Conservation (phyloP, 2,329 filamentous ascomycete species). For the Exophiala sp. region DNA sequence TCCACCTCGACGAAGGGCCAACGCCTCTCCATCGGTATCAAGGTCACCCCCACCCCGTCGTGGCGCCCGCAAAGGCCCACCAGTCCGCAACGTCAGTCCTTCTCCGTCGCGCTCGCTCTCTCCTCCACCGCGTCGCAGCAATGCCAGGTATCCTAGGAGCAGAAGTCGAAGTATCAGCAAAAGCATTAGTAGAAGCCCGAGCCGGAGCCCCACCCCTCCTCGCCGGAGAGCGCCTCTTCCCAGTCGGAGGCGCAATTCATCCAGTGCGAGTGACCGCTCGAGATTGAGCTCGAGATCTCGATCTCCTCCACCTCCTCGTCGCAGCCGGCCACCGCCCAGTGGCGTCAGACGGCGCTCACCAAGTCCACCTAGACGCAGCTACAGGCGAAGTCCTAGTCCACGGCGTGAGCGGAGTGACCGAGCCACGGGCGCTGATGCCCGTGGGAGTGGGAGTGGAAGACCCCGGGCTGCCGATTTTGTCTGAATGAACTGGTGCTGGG, state of each 20-base stretch:
- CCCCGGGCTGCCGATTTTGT: conserved; percentile 20
- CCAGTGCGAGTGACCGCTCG: conserved; percentile 8
- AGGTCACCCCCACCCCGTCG: conserved; percentile 12
- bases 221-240: conserved; percentile 6
- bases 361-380: conserved; percentile 9
- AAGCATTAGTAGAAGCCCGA: conserved; percentile 1
- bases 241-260: conserved; percentile 15
- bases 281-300: conserved; percentile 7
- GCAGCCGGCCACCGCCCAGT: neutral
- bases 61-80: neutral
- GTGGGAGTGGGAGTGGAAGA: neutral
- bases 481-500: neutral
- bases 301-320: conserved; percentile 1
- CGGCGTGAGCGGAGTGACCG: neutral
- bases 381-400: conserved; percentile 2
- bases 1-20: conserved; percentile 1
- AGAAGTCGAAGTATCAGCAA: neutral
- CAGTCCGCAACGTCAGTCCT: neutral
- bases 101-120: conserved; percentile 5
- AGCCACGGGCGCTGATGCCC: neutral
- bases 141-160: conserved; percentile 6
- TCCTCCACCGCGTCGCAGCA: conserved; percentile 4
- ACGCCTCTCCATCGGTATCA: conserved; percentile 6
- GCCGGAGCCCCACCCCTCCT: conserved; percentile 12
- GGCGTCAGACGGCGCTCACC: conserved; percentile 10